Evolutionary conservation across 2,329 filamentous ascomycete species (phyloP).

Genomic region (Dryadomyces quercivorus): DNA sequence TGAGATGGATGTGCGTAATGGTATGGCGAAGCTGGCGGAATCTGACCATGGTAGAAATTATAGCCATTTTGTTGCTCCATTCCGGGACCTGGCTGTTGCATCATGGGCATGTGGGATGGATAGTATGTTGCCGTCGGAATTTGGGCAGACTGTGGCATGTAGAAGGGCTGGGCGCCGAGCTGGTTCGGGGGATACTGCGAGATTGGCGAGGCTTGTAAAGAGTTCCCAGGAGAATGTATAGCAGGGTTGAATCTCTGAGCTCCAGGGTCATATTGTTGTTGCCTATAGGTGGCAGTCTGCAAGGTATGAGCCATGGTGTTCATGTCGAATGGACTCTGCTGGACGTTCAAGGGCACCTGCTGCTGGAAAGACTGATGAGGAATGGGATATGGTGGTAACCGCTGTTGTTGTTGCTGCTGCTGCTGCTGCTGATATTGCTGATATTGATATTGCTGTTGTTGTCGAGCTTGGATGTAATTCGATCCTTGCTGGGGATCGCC

Average conservation of each 20-base stretch:
- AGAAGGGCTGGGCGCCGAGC: not conserved
- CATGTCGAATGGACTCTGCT: slow-evolving; percentile 3
- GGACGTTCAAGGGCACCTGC: not conserved
- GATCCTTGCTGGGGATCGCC: not conserved
- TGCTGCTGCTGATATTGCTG: not conserved
- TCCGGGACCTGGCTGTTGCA: not conserved
- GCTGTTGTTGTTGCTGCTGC: not conserved
- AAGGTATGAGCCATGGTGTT: slow-evolving; percentile 2
- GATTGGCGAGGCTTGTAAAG: not conserved
- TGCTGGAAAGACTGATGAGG: not conserved
- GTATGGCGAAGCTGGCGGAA: not conserved
- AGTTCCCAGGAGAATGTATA: not conserved
- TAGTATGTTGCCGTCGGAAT: not conserved
- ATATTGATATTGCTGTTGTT: not conserved
- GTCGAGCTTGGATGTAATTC: not conserved
- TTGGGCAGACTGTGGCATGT: not conserved
- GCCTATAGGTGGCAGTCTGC: slow-evolving; percentile 3
- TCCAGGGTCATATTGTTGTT: not conserved
- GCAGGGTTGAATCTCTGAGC: not conserved
- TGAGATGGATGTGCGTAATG: not conserved
- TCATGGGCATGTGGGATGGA: not conserved
- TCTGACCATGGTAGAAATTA: not conserved
- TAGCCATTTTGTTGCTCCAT: not conserved
- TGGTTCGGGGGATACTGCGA: not conserved
- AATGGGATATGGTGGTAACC: not conserved